Evolutionary conservation across 805 yeast species (phyloP).

Genomic region (Clavispora carvajalis): DNA sequence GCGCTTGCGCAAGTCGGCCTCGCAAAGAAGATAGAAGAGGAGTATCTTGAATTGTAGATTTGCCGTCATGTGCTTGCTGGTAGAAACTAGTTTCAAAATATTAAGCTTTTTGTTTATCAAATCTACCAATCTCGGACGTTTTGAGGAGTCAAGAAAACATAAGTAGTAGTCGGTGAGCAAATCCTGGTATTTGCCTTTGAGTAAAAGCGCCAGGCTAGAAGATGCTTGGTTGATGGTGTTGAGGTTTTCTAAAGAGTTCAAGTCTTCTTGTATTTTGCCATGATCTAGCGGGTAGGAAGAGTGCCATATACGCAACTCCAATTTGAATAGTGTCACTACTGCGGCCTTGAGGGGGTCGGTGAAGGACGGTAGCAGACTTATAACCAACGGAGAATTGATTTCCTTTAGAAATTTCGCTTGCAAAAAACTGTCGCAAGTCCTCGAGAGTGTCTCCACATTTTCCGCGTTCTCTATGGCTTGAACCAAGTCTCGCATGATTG

Average conservation of each 20-base stretch:
- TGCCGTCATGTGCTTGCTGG: not conserved
- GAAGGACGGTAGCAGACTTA: not conserved
- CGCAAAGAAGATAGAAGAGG: conserved; percentile 26
- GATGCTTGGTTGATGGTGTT: not conserved
- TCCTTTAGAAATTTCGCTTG: not conserved
- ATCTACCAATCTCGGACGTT: conserved; percentile 18
- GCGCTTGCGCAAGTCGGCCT: conserved; percentile 29
- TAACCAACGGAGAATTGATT: not conserved
- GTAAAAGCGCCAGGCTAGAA: conserved; percentile 4
- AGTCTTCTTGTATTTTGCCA: conserved; percentile 1
- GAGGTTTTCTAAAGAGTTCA: conserved; percentile 6
- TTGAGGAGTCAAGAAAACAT: conserved; percentile 11
- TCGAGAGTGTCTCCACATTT: not conserved
- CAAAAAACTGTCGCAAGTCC: not conserved
- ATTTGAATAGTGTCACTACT: conserved; percentile 2
- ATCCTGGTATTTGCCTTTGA: conserved; percentile 28
- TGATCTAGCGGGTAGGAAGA: not conserved
- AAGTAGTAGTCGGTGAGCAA: conserved; percentile 28
- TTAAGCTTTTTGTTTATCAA: conserved; percentile 29
- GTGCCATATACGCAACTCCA: conserved; percentile 10
- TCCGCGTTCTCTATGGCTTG: not conserved
- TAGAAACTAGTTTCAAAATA: not conserved
- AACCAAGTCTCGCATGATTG: too few relatives aligned
- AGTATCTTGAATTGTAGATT: conserved; percentile 24
- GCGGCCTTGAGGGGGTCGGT: conserved; percentile 1